Percentiles rank a stretch among this genome's conserved stretches.
phyloP scores from a whole-genome alignment of 2,329 filamentous ascomycete species.

The Ciborinia camelliae region DNA sequence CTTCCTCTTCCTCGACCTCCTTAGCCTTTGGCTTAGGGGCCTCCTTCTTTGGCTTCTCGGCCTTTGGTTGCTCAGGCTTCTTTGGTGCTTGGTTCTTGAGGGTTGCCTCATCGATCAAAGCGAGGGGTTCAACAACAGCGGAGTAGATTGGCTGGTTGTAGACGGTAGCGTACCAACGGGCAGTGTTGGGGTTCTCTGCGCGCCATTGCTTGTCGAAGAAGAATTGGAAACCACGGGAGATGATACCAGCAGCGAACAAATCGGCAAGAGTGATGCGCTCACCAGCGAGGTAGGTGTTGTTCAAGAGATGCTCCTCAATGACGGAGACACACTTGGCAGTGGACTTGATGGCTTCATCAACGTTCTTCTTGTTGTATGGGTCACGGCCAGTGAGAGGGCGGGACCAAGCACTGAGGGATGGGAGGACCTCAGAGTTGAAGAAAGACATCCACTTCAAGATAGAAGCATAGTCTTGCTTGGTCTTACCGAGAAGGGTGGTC shows the following conservation, averaged over 20 bases:
- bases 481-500: constrained; percentile 98
- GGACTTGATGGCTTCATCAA: constrained; percentile 73
- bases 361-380: constrained; percentile 96
- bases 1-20: constrained; percentile 60
- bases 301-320: constrained; percentile 81
- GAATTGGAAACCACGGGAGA: constrained; percentile 85
- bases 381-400: constrained; percentile 76
- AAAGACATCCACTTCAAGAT: constrained; percentile 99
- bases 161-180: constrained; percentile 94
- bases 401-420: constrained; percentile 75
- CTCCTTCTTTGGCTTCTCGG: constrained; percentile 56
- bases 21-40: constrained; percentile 46
- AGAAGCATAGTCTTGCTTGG: constrained; percentile 97
- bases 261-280: constrained; percentile 98
- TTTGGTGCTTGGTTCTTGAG: constrained; percentile 70
- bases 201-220: constrained; percentile 94
- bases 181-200: constrained; percentile 74
- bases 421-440: constrained; percentile 84
- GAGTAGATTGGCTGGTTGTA: constrained; percentile 90
- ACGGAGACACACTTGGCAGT: constrained; percentile 65
- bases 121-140: constrained; percentile 69
- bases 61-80: constrained; percentile 66
- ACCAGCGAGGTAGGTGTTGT: constrained; percentile 96
- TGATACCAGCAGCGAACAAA: constrained; percentile 75
- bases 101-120: constrained; percentile 76